Conservation (phyloP, 2,329 filamentous ascomycete species). For the Alternaria viburni region DNA sequence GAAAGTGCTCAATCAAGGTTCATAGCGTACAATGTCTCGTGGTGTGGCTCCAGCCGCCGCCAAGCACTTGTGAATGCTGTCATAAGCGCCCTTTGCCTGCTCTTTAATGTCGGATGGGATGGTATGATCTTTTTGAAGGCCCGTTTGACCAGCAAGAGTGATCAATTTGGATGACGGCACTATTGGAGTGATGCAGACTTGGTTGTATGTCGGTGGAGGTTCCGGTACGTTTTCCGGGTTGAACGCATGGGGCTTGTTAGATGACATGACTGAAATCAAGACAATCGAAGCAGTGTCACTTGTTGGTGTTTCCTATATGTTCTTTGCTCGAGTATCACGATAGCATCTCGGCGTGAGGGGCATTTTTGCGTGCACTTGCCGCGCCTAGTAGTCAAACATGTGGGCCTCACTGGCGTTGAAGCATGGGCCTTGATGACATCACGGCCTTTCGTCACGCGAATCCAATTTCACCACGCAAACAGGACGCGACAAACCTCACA, state of each 20-base stretch:
- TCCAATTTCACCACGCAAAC: not conserved
- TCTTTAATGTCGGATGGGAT: conserved; percentile 24
- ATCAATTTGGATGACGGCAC: conserved; percentile 37
- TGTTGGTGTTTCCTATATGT: not conserved
- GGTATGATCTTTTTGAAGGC: conserved; percentile 17
- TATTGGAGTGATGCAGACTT: conserved; percentile 40
- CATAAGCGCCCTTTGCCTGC: conserved; percentile 41
- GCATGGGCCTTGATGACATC: conserved; percentile 9
- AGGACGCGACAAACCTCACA: not conserved
- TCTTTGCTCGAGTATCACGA: not conserved
- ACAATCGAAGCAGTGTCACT: not conserved
- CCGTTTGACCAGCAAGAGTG: conserved; percentile 43
- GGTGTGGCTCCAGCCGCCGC: conserved; percentile 41
- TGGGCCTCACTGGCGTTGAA: conserved; percentile 1
- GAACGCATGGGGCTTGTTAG: conserved; percentile 37
- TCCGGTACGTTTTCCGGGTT: conserved; percentile 35
- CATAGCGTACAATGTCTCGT: conserved; percentile 33
- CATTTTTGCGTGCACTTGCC: not conserved
- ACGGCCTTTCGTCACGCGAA: conserved; percentile 1
- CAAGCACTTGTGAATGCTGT: conserved; percentile 32
- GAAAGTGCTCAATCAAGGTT: not conserved
- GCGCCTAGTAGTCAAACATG: not conserved
- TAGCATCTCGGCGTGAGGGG: conserved; percentile 5
- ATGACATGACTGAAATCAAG: not conserved
- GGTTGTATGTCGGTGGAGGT: conserved; percentile 40